phyloP scores from a whole-genome alignment of 1,284 basidiomycete genomes.

The Naganishia cerealis region DNA sequence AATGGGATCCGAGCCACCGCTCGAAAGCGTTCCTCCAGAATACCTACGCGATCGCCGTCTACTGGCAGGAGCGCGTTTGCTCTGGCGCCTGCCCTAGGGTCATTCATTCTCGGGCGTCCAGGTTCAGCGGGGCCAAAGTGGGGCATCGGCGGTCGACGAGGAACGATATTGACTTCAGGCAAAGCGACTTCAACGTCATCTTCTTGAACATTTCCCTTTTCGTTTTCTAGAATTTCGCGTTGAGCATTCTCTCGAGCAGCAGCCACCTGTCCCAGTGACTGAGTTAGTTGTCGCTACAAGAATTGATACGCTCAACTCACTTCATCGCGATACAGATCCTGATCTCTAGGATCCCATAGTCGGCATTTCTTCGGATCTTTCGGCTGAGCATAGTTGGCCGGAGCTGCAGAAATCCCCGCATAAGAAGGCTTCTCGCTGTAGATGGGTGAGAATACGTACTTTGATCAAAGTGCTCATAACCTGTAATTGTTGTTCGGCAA shows the following conservation, averaged over 20 bases:
- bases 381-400: conserved; percentile 30
- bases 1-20: neutral
- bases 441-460: conserved; percentile 35
- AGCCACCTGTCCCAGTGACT: conserved; percentile 60
- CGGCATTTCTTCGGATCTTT: conserved; percentile 59
- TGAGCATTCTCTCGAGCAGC: conserved; percentile 67
- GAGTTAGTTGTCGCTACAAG: conserved; percentile 4
- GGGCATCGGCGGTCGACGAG: neutral
- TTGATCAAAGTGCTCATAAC: conserved; percentile 75
- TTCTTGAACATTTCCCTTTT: conserved; percentile 51
- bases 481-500: conserved; percentile 62
- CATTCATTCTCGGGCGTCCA: neutral
- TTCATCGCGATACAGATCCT: conserved; percentile 65
- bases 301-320: conserved; percentile 52
- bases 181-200: conserved; percentile 33
- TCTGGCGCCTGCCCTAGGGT: neutral
- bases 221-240: conserved; percentile 39
- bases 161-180: conserved; percentile 14
- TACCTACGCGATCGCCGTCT: neutral
- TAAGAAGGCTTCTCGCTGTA: conserved; percentile 36
- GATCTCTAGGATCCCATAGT: conserved; percentile 67
- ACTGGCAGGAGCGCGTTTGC: neutral
- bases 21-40: neutral
- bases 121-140: neutral
- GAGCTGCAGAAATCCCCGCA: conserved; percentile 37